A percentile compares a stretch with the other conserved stretches of the same genome.
phyloP scores from a whole-genome alignment of 768 basidiomycete genomes.

The Boletus eberwhitei region DNA sequence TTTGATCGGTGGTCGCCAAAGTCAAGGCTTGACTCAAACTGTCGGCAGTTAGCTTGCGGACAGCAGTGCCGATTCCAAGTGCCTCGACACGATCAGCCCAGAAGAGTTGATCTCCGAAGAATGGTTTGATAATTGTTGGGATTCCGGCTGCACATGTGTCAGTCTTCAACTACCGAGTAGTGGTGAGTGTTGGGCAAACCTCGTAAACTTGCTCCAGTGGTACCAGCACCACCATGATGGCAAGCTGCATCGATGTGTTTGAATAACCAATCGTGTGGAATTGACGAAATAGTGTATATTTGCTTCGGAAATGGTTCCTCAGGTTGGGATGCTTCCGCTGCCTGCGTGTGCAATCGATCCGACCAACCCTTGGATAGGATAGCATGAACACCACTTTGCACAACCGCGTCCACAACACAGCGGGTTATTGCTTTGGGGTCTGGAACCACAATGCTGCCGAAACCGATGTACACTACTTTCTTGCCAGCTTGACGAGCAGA shows the following conservation, averaged over 20 bases:
- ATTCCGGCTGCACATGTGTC: slow-evolving; percentile 61
- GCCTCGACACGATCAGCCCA: slow-evolving; percentile 99
- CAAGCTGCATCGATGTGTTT: slow-evolving; percentile 92
- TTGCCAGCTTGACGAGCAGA: slow-evolving; percentile 68
- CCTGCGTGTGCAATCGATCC: slow-evolving; percentile 75
- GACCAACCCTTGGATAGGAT: slow-evolving; percentile 99
- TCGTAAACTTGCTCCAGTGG: slow-evolving; percentile 90
- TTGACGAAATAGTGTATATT: slow-evolving; percentile 80
- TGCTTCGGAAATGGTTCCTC: slow-evolving; percentile 73
- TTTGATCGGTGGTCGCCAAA: slow-evolving; percentile 81
- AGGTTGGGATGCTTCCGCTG: slow-evolving; percentile 51
- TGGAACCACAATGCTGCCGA: slow-evolving; percentile 95
- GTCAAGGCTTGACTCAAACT: slow-evolving; percentile 73
- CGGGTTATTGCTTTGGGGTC: slow-evolving; percentile 92
- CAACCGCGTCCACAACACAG: slow-evolving; percentile 84
- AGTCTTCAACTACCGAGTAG: neutral
- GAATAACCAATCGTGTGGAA: slow-evolving; percentile 98
- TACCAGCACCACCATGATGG: slow-evolving; percentile 97
- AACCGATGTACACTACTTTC: slow-evolving; percentile 97
- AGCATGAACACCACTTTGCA: slow-evolving; percentile 82
- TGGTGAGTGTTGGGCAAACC: slow-evolving; percentile 45
- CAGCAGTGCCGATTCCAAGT: slow-evolving; percentile 83
- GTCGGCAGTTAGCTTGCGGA: slow-evolving; percentile 84
- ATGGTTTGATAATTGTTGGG: slow-evolving; percentile 94
- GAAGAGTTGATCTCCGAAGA: slow-evolving; percentile 98